Evolutionary conservation across 345 rosid species (phyloP).

Genomic region (Hibiscus mutabilis): DNA sequence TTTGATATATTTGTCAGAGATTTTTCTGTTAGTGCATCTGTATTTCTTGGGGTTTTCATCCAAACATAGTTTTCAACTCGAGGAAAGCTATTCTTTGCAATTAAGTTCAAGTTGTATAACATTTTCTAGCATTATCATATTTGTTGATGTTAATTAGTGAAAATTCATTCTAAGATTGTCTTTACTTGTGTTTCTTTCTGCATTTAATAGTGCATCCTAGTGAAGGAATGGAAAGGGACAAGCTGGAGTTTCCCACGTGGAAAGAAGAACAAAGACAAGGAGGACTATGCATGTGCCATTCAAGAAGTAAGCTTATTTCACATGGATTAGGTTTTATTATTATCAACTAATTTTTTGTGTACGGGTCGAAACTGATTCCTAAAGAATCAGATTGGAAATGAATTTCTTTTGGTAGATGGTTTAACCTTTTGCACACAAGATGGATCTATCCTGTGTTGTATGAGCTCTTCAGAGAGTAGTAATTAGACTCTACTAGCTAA

Average conservation of each 20-base stretch:
- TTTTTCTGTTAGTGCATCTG: background rate
- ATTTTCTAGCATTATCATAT: background rate
- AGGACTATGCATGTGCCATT: conserved; percentile 91
- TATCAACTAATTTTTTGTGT: background rate
- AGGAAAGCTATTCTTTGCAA: background rate
- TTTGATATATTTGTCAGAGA: background rate
- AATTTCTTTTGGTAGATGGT: background rate
- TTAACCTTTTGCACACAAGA: background rate
- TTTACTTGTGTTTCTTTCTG: conserved; percentile 11
- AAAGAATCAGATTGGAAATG: background rate
- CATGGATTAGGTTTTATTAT: background rate
- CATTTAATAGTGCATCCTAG: conserved; percentile 65
- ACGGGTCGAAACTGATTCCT: conserved; percentile 1
- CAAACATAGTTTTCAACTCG: background rate
- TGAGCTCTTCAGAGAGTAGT: background rate
- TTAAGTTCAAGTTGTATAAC: background rate
- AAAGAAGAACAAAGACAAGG: conserved; percentile 95
- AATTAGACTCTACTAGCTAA: background rate
- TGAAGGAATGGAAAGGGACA: conserved; percentile 98
- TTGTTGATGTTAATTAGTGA: background rate
- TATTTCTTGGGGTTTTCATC: background rate
- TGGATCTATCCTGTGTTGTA: background rate
- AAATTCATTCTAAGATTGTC: background rate
- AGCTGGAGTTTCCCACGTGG: conserved; percentile 99
- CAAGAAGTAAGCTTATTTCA: conserved; percentile 57